Evolutionary conservation across 2,329 filamentous ascomycete genomes (phyloP).

Genomic region (Chaetomiaceae sp.): DNA sequence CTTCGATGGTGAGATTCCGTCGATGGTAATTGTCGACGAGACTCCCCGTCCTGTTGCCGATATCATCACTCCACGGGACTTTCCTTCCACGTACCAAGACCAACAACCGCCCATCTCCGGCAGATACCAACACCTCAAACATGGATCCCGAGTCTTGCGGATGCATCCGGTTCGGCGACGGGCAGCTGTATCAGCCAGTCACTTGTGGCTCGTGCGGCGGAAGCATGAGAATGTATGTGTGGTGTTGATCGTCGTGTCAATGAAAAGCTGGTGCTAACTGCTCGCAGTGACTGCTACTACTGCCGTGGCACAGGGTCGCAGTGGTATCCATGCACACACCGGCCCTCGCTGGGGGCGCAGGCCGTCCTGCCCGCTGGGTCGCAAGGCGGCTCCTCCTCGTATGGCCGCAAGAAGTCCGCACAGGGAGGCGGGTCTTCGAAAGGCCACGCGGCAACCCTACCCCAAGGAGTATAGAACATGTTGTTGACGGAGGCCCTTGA

Average conservation of each 20-base stretch:
- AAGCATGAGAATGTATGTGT: conserved; percentile 21
- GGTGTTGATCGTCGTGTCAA: neutral
- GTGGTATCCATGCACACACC: conserved; percentile 1
- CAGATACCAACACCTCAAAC: neutral
- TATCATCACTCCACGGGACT: neutral
- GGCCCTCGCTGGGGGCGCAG: neutral
- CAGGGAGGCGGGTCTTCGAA: neutral
- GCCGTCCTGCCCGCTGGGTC: neutral
- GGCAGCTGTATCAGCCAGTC: neutral
- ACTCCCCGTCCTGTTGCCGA: neutral
- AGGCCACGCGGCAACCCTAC: neutral
- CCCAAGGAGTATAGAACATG: neutral
- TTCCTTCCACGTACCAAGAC: neutral
- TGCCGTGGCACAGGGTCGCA: neutral
- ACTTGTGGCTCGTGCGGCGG: conserved; percentile 12
- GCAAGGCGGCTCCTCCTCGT: neutral
- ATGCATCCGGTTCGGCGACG: conserved; percentile 10
- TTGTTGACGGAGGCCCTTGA: no score
- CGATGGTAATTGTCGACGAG: neutral
- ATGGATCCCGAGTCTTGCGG: conserved; percentile 16
- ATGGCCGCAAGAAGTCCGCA: neutral
- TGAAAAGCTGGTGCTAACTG: neutral
- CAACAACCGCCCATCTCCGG: neutral
- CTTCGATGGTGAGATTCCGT: neutral
- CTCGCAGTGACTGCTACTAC: neutral